These are phyloP conservation scores for Salix purpurea DNA, from an alignment of 345 rosid genomes.

Conservation along the genomic window DNA sequence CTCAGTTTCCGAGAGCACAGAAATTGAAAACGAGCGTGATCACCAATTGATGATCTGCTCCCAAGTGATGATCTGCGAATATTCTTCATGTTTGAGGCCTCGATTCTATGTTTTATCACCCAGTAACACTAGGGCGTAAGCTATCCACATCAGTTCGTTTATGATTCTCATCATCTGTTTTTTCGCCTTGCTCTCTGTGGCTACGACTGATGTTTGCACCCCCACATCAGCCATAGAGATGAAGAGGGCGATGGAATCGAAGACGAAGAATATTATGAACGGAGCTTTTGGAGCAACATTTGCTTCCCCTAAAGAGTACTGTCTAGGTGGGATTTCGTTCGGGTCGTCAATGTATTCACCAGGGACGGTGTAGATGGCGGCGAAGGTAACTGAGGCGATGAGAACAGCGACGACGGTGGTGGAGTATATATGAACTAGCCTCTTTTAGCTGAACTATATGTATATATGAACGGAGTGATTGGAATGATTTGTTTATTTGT, in stretches of 20 bases:
- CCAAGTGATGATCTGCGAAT: conserved; percentile 57
- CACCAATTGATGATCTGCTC: conserved; percentile 36
- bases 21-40: conserved; percentile 44
- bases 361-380: conserved; percentile 89
- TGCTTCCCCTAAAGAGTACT: conserved; percentile 65
- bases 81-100: conserved; percentile 64
- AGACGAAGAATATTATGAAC: conserved; percentile 73
- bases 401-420: conserved; percentile 93
- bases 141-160: conserved; percentile 94
- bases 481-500: too few relatives aligned
- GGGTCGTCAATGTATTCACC: conserved; percentile 73
- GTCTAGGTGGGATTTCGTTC: conserved; percentile 30
- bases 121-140: conserved; percentile 77
- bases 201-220: conserved; percentile 93
- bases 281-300: conserved; percentile 59
- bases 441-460: too few relatives aligned
- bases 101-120: conserved; percentile 85
- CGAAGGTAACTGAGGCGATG: conserved; percentile 89
- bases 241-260: conserved; percentile 85
- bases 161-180: conserved; percentile 94
- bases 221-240: conserved; percentile 89
- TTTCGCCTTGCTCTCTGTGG: conserved; percentile 88
- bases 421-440: conserved; percentile 29
- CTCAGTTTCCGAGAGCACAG: conserved; percentile 63
- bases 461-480: too few relatives aligned